phyloP scores from a whole-genome alignment of 306 rosid species.

The Prunus persica region Prunus_persica_NCBIv2 NC_034016.1:20668001-20668500 shows the following conservation, averaged over 20 bases:
- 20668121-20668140: conserved; percentile 26
- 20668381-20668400: conserved; percentile 20
- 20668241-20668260: not conserved
- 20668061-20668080: conserved; percentile 42
- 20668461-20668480: not conserved
- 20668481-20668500: not conserved
- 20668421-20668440: conserved; percentile 24
- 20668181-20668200: conserved; percentile 42
- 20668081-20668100: conserved; percentile 17
- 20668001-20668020: conserved; percentile 34
- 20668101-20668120: conserved; percentile 10
- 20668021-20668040: conserved; percentile 44
- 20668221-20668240: conserved; percentile 52
- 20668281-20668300: not conserved
- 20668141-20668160: conserved; percentile 21
- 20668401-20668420: conserved; percentile 25
- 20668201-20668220: conserved; percentile 57
- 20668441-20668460: not conserved
- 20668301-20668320: conserved; percentile 1
- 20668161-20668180: conserved; percentile 30
- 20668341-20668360: conserved; percentile 29
- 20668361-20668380: conserved; percentile 20
- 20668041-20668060: conserved; percentile 38
- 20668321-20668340: conserved; percentile 37
- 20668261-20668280: not conserved